Conservation (phyloP, 495 filamentous ascomycete species). For the Penicillium salamii region DNA sequence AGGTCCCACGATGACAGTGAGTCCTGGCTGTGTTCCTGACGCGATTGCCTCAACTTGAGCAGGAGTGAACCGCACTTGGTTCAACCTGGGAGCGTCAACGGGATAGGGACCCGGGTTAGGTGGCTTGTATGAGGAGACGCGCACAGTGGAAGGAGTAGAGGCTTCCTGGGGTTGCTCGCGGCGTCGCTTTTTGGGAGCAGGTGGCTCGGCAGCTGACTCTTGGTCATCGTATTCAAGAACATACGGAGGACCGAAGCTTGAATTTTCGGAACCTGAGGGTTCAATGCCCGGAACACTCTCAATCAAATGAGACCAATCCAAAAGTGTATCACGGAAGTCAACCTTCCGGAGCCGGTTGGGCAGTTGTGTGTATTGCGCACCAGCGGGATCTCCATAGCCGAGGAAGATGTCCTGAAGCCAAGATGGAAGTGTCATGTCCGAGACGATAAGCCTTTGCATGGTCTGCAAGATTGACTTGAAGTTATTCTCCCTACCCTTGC, state of each 20-base stretch:
- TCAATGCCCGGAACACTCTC: slow-evolving; percentile 85
- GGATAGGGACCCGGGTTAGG: slow-evolving; percentile 91
- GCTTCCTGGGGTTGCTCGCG: slow-evolving; percentile 62
- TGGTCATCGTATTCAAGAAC: slow-evolving; percentile 64
- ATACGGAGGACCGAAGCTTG: slow-evolving; percentile 84
- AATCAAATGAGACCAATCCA: slow-evolving; percentile 92
- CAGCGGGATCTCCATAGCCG: slow-evolving; percentile 88
- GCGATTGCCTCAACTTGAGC: slow-evolving; percentile 88
- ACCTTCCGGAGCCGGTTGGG: slow-evolving; percentile 72
- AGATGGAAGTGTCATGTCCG: slow-evolving; percentile 78
- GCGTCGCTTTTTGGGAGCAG: slow-evolving; percentile 78
- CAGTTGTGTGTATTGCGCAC: slow-evolving; percentile 81
- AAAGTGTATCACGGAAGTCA: slow-evolving; percentile 90
- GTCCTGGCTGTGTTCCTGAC: slow-evolving; percentile 90
- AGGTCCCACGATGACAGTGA: slow-evolving; percentile 92
- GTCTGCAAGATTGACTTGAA: slow-evolving; percentile 93
- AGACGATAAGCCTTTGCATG: slow-evolving; percentile 80
- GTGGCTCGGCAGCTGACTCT: slow-evolving; percentile 35
- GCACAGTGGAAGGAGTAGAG: slow-evolving; percentile 59
- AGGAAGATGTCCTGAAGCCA: slow-evolving; percentile 98
- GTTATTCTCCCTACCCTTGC: slow-evolving; percentile 90
- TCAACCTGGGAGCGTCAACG: slow-evolving; percentile 79
- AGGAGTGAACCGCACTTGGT: slow-evolving; percentile 83
- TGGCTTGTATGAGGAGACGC: slow-evolving; percentile 88
- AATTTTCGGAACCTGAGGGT: slow-evolving; percentile 62